Conservation (phyloP, 495 filamentous ascomycete species). For the Wilcoxina mikolae region DNA sequence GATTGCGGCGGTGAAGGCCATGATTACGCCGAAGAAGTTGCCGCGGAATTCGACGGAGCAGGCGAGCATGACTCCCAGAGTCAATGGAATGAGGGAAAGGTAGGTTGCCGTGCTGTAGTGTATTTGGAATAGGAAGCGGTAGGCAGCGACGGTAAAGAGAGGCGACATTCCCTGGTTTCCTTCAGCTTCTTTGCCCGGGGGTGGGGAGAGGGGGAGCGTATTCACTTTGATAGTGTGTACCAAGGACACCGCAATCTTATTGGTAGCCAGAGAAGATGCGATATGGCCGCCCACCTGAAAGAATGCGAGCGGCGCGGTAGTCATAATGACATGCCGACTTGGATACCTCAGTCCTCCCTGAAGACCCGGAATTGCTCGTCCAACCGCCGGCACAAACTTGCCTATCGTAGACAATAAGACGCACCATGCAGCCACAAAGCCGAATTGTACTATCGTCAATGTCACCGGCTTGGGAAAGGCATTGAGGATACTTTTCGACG, state of each 20-base stretch:
- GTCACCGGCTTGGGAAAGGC: constrained; percentile 85
- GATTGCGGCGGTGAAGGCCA: constrained; percentile 70
- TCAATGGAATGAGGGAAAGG: constrained; percentile 80
- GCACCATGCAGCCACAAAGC: constrained; percentile 81
- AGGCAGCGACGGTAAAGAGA: constrained; percentile 86
- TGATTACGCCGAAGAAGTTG: constrained; percentile 73
- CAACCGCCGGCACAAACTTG: constrained; percentile 38
- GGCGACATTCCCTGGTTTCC: constrained; percentile 62
- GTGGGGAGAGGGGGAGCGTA: not conserved
- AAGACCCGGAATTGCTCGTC: constrained; percentile 50
- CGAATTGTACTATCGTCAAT: constrained; percentile 88
- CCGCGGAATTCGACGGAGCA: constrained; percentile 80
- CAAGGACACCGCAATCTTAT: constrained; percentile 86
- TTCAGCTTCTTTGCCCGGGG: not conserved
- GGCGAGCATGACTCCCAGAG: constrained; percentile 82
- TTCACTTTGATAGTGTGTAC: constrained; percentile 84
- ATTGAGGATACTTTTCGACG: constrained; percentile 92
- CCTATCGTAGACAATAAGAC: constrained; percentile 58
- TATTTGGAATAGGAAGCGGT: constrained; percentile 74
- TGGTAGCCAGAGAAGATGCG: constrained; percentile 78
- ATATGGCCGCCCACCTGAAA: constrained; percentile 95
- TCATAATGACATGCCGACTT: constrained; percentile 65
- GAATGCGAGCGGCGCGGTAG: constrained; percentile 73
- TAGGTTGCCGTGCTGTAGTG: constrained; percentile 81
- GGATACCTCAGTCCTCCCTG: constrained; percentile 70